phyloP scores from a whole-genome alignment of 1,139 yeast genomes.

The Protomyces macrosporus region DNA sequence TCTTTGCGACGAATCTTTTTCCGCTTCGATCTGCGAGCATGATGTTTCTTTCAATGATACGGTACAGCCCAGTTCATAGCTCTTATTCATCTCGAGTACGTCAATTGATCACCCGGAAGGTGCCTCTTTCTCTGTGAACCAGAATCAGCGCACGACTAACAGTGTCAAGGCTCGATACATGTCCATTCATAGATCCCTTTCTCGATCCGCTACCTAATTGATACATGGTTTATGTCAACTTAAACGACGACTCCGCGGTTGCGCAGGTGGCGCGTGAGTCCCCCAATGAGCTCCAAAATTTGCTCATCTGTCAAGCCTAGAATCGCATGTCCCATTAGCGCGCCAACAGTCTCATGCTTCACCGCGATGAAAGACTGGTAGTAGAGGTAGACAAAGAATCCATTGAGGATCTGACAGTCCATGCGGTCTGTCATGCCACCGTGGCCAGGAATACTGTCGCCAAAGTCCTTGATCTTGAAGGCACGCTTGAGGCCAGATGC shows the following conservation, averaged over 20 bases:
- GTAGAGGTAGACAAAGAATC: slow-evolving; percentile 85
- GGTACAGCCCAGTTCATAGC: no score
- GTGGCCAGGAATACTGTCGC: slow-evolving; percentile 93
- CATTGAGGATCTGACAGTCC: slow-evolving; percentile 98
- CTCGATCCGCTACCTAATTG: neutral
- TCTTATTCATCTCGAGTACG: no score
- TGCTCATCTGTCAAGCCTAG: slow-evolving; percentile 65
- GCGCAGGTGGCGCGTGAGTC: slow-evolving; percentile 56
- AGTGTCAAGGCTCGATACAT: neutral
- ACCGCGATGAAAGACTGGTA: slow-evolving; percentile 82
- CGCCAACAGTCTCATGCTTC: slow-evolving; percentile 62
- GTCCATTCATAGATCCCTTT: neutral
- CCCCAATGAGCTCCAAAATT: slow-evolving; percentile 56
- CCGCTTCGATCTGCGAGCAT: no score
- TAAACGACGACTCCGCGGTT: slow-evolving; percentile 6
- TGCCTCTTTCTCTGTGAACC: no score
- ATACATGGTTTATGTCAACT: neutral
- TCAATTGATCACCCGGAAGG: no score
- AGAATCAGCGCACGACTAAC: no score
- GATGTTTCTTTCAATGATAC: no score
- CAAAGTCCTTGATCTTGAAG: slow-evolving; percentile 90
- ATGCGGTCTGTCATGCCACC: slow-evolving; percentile 97
- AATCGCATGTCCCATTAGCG: slow-evolving; percentile 68
- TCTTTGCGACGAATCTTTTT: no score
- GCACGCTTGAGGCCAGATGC: slow-evolving; percentile 96